Evolutionary conservation across 1,139 yeast species (phyloP).

Genomic region (Pichia sp.): DNA sequence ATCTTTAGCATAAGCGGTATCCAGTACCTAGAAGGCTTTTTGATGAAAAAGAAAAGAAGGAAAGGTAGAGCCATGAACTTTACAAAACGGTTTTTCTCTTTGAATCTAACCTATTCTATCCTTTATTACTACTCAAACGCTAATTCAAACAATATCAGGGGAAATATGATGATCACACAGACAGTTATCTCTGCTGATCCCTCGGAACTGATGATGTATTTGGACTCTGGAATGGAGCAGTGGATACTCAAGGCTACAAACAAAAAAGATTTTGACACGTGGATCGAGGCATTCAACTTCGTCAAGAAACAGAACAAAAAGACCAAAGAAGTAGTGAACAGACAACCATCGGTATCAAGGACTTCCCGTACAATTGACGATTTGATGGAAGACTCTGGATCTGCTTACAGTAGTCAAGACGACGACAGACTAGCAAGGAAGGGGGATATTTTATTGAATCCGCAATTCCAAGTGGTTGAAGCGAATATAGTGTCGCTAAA

Average conservation of each 20-base stretch:
- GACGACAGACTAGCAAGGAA: neutral
- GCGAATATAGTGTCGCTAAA: conserved; percentile 18
- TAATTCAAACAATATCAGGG: conserved; percentile 66
- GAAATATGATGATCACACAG: conserved; percentile 83
- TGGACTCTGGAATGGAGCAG: conserved; percentile 94
- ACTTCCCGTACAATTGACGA: neutral
- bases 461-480: conserved; percentile 19
- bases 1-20: conserved; percentile 43
- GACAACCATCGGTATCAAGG: neutral
- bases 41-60: conserved; percentile 66
- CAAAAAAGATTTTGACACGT: conserved; percentile 62
- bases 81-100: conserved; percentile 75
- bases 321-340: conserved; percentile 9
- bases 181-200: conserved; percentile 79
- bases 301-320: conserved; percentile 31
- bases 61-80: conserved; percentile 81
- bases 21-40: conserved; percentile 65
- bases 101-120: conserved; percentile 78
- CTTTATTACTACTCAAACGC: conserved; percentile 77
- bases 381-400: neutral
- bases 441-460: conserved; percentile 7
- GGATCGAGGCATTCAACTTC: conserved; percentile 75
- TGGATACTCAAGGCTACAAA: conserved; percentile 80
- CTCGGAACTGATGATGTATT: conserved; percentile 61
- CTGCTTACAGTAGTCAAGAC: neutral